Evolutionary conservation across 2,329 filamentous ascomycete species (phyloP), one percentile per base, ranked within the genome.

Genomic region (Xylariaceae sp.): DNA sequence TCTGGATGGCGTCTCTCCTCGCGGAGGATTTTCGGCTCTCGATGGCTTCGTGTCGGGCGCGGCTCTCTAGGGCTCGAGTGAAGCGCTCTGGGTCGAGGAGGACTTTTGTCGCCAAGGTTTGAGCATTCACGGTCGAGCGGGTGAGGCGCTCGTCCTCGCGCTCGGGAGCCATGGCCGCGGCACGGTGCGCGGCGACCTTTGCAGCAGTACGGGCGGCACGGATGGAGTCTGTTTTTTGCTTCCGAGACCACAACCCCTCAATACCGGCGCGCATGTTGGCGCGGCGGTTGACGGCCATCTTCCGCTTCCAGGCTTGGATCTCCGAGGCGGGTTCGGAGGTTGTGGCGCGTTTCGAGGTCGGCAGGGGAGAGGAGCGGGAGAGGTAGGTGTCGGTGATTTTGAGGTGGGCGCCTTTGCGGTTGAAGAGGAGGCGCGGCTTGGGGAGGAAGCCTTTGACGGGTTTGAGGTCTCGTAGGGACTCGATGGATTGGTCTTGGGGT

Each of bases 381-480:
- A 91, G 67, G 69, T 89, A 91, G 25, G 71, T 67, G 25, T 73
- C 63, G 8, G 71, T 72, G 6, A 80, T 68, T 65, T 93, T 92
- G 64, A 77, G 72, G 42, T 75, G 66, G 49, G 74, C 75, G 47
- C 75, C 75, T 8, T 63, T 62, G 48, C 73, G 67, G 5, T 76
- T 74, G 70, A 97, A 96, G 54, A 97, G 70, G 45, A 88, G 77
- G 52, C 91, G 84, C 27, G 93, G 92, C 0, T 89, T 74, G 7
- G 93, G 93, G 0, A 98, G 77, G 46, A 84, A 80, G 56, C 93
- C 93, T 64, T 89, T 89, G 25, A 89, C 65, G 8, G 67, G 68
- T 49, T 65, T 69, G 12, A 63, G 63, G 55, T 78, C 72, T 23
- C 59, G 55, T 37, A 45, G 47, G 6, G 54, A 55, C 40, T 64